Evolutionary conservation across 768 basidiomycete species (phyloP).

Genomic region (Kockovaella imperatae): DNA sequence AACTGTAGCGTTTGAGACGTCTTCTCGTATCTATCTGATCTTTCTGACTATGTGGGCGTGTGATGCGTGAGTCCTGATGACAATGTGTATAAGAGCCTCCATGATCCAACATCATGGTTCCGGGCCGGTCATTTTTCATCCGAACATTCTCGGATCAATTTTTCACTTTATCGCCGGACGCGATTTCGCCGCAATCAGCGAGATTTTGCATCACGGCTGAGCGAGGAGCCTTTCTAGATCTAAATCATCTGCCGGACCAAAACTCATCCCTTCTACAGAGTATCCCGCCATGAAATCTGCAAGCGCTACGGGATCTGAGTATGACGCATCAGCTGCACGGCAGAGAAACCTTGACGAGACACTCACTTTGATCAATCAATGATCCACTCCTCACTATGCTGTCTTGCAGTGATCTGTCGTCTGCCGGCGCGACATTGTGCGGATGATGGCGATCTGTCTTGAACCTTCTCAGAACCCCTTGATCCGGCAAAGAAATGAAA

Average conservation of each 20-base stretch:
- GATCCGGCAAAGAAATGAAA: slow-evolving; percentile 18
- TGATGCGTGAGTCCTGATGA: too few relatives aligned
- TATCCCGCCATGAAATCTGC: slow-evolving; percentile 5
- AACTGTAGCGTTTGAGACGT: too few relatives aligned
- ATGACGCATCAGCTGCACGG: too few relatives aligned
- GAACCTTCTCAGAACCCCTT: slow-evolving; percentile 14
- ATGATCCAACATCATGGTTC: too few relatives aligned
- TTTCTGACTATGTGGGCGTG: too few relatives aligned
- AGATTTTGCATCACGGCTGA: slow-evolving; percentile 10
- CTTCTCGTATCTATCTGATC: too few relatives aligned
- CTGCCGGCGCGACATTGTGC: slow-evolving; percentile 1
- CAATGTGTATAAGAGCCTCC: too few relatives aligned
- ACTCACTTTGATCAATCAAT: slow-evolving; percentile 2
- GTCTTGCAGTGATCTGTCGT: slow-evolving; percentile 3
- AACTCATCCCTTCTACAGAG: slow-evolving; percentile 3
- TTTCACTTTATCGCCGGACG: too few relatives aligned
- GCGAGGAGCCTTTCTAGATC: background rate
- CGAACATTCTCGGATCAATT: too few relatives aligned
- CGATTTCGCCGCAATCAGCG: too few relatives aligned
- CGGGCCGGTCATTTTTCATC: too few relatives aligned
- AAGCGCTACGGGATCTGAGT: slow-evolving; percentile 1
- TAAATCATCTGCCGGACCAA: background rate
- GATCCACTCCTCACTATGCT: background rate
- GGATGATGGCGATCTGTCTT: slow-evolving; percentile 5
- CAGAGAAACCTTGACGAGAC: background rate